phyloP scores from a whole-genome alignment of 192 early-diverging fungal species.

The Neocallimastix lanati region DNA sequence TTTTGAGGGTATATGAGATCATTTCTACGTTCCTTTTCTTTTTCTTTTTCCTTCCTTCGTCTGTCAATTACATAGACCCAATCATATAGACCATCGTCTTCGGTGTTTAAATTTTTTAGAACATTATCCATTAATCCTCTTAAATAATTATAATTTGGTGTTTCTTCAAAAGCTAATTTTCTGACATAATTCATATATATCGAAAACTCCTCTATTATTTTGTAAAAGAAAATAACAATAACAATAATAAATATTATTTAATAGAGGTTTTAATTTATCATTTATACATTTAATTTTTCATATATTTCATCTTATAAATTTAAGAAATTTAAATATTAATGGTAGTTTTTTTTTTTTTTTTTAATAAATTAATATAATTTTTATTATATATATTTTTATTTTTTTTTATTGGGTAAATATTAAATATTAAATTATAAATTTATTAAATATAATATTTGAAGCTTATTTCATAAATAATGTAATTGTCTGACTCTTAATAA shows the following conservation, averaged over 20 bases:
- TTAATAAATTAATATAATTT: too few relatives aligned
- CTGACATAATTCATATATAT: conserved; percentile 77
- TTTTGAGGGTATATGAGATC: background rate
- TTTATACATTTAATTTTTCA: too few relatives aligned
- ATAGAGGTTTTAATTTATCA: too few relatives aligned
- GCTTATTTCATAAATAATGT: too few relatives aligned
- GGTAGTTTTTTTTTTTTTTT: too few relatives aligned
- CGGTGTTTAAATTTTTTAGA: conserved; percentile 40
- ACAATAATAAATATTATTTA: background rate
- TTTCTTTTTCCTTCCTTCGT: conserved; percentile 23
- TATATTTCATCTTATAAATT: too few relatives aligned
- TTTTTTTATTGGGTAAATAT: too few relatives aligned
- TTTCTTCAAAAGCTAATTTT: conserved; percentile 84
- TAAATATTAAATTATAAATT: too few relatives aligned
- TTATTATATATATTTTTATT: too few relatives aligned
- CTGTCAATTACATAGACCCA: conserved; percentile 58
- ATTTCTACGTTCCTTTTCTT: conserved; percentile 8
- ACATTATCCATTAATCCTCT: conserved; percentile 62
- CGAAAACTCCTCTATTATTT: conserved; percentile 63
- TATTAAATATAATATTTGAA: too few relatives aligned
- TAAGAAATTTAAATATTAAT: too few relatives aligned
- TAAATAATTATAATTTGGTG: conserved; percentile 88
- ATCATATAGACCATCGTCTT: conserved; percentile 85
- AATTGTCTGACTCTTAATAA: too few relatives aligned
- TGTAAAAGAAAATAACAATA: background rate